Conservation (phyloP, 768 basidiomycete species). For the Tulasnella calospora region DNA sequence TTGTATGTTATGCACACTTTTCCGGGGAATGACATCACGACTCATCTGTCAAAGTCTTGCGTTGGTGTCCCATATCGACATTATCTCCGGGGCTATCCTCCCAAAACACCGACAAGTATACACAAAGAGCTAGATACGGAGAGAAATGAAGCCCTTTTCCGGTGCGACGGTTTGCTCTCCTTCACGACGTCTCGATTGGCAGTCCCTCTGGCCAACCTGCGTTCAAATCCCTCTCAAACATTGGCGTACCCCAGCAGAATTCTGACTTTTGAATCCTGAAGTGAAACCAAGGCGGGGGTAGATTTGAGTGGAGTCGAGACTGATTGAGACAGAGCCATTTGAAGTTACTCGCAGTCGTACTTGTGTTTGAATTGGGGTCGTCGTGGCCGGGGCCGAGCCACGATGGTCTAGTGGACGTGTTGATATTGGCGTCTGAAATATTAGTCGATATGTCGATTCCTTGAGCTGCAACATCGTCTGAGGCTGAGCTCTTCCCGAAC, state of each 20-base stretch:
- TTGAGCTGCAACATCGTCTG: neutral
- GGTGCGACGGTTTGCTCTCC: too few species aligned
- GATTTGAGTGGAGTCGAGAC: neutral
- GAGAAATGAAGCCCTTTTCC: too few species aligned
- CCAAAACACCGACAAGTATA: too few species aligned
- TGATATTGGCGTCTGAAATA: neutral
- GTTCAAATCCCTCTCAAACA: conserved; percentile 1
- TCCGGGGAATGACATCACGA: neutral
- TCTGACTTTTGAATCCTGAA: neutral
- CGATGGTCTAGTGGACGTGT: neutral
- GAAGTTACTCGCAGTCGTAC: neutral
- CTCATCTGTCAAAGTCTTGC: neutral
- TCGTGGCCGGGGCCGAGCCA: neutral
- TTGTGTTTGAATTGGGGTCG: neutral
- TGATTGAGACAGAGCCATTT: neutral
- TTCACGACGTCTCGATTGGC: neutral
- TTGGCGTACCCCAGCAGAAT: neutral
- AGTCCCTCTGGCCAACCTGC: neutral
- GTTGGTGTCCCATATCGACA: too few species aligned
- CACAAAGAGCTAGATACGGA: too few species aligned
- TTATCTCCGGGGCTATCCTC: too few species aligned
- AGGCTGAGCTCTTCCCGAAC: neutral
- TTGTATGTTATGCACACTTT: too few species aligned
- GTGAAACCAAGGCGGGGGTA: neutral
- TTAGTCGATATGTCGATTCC: neutral